A percentile compares a stretch with the other conserved stretches of the same genome.
These are phyloP conservation scores for Massariosphaeria phaeospora DNA, from an alignment of 495 filamentous ascomycete genomes.

Conservation along the genomic window DNA sequence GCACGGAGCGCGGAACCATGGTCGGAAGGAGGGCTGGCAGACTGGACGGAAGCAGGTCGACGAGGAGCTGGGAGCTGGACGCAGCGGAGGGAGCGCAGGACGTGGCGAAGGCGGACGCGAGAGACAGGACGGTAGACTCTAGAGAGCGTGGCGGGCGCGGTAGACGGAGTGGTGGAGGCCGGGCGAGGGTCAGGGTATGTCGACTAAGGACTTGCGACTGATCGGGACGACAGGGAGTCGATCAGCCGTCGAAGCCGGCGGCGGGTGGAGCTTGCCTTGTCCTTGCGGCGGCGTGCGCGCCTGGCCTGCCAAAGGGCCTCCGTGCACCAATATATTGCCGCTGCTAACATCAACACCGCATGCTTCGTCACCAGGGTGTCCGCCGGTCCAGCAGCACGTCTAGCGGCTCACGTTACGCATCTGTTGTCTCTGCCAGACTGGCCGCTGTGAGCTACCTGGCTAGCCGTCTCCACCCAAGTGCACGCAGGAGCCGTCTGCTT, in stretches of 20 bases:
- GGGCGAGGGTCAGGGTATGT: constrained; percentile 3
- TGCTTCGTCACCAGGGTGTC: too few species aligned
- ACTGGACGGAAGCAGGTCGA: neutral
- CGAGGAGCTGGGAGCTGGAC: neutral
- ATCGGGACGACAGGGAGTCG: constrained; percentile 1
- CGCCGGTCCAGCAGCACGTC: too few species aligned
- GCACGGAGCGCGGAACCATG: constrained; percentile 34
- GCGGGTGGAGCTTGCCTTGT: too few species aligned
- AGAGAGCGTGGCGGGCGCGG: neutral
- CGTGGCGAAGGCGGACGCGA: neutral
- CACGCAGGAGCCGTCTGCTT: too few species aligned
- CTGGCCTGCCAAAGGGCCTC: too few species aligned
- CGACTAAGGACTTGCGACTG: constrained; percentile 1
- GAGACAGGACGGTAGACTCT: neutral
- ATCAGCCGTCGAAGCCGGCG: constrained; percentile 13
- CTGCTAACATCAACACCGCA: too few species aligned
- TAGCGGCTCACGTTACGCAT: too few species aligned
- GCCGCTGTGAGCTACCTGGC: too few species aligned
- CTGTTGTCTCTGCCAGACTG: too few species aligned
- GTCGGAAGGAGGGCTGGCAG: constrained; percentile 18
- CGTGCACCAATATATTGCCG: too few species aligned
- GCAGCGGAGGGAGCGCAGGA: neutral
- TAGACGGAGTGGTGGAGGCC: neutral
- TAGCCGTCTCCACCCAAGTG: too few species aligned
- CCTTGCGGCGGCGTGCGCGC: too few species aligned